Evolutionary conservation across 73 alveolate species (phyloP), one percentile per base, ranked within the genome.

Genomic region (Stentor coeruleus): DNA sequence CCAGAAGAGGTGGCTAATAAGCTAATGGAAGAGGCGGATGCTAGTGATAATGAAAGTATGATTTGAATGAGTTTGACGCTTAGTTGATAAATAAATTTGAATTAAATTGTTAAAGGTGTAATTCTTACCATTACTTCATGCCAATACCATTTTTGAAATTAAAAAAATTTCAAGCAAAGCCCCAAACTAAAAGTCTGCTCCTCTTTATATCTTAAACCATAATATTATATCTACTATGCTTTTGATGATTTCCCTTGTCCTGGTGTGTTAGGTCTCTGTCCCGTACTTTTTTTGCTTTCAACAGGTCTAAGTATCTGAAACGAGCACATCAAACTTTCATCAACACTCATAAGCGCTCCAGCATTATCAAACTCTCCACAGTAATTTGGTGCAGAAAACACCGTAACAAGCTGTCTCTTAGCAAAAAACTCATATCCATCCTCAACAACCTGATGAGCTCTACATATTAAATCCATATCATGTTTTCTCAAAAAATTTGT

Each of bases 341-440:
- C 98, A 26, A 96, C 98, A 30, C 96, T 75, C 99, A 96, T 96
- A 95, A 96, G 87, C 3, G 99, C 95, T 14, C 99, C 90, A 30
- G 86, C 84, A 82, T 95, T 95, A 83, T 95, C 99, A 58, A 95
- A 95, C 88, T 95, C 99, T 26, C 99, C 99, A 73, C 99, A 95
- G 89, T 95, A 95, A 87, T 95, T 95, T 26, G 99, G 99, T 15
- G 99, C 99, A 35, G 97, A 91, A 85, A 95, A 95, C 42, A 95
- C 87, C 3, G 99, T 95, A 39, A 95, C 99, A 33, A 95, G 88
- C 85, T 93, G 90, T 81, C 99, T 92, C 83, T 95, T 95, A 38
- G 98, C 96, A 82, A 95, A 95, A 93, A 95, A 95, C 83, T 93
- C 98, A 88, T 95, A 95, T 57, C 99, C 99, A 90, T 95, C 99